Conservation (phyloP, 306 rosid genomes). For the Lathyrus sativus region DNA sequence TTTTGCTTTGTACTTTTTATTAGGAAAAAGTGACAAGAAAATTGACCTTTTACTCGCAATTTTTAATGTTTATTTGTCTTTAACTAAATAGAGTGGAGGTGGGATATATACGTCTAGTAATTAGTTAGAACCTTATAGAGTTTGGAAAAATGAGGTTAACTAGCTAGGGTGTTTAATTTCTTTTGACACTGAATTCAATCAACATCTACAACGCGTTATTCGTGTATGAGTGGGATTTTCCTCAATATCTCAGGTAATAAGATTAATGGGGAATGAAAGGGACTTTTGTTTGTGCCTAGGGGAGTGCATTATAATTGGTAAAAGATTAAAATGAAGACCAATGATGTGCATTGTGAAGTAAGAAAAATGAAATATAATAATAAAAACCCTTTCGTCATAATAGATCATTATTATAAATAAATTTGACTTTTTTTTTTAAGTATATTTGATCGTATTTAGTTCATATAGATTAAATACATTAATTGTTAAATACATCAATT, state of each 20-base stretch:
- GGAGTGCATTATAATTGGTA: background rate
- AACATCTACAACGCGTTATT: background rate
- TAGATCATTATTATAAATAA: too few species aligned
- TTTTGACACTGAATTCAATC: background rate
- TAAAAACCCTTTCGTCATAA: too few species aligned
- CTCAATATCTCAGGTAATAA: background rate
- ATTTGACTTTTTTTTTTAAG: too few species aligned
- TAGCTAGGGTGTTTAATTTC: background rate
- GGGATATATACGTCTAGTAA: constrained; percentile 17
- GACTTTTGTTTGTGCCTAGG: background rate
- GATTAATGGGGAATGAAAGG: background rate
- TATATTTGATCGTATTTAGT: too few species aligned
- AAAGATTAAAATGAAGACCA: background rate
- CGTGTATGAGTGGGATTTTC: constrained; percentile 12
- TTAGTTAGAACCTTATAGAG: background rate
- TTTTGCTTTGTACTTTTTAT: constrained; percentile 17
- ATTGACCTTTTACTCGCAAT: constrained; percentile 35
- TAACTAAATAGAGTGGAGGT: constrained; percentile 22
- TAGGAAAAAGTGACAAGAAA: constrained; percentile 25
- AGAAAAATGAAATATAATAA: too few species aligned
- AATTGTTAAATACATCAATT: too few species aligned
- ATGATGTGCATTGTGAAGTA: too few species aligned
- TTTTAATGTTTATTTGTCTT: constrained; percentile 30
- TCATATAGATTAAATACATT: too few species aligned
- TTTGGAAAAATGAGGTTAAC: constrained; percentile 30